Conservation (phyloP, 768 basidiomycete species). For the Tulasnella sp. region DNA sequence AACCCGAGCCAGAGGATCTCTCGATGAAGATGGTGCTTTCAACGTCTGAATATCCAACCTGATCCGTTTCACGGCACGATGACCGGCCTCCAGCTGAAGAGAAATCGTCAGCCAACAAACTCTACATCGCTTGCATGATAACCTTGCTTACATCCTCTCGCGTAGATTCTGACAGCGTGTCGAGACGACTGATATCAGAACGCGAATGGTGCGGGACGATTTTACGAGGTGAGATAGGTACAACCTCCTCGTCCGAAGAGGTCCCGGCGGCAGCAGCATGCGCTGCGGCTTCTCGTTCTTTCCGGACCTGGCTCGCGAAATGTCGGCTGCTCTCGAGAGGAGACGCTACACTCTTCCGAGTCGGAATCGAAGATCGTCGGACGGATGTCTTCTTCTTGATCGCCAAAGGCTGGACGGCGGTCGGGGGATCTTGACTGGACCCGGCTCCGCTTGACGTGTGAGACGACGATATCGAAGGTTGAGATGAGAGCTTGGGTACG, state of each 20-base stretch:
- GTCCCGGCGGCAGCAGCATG: background rate
- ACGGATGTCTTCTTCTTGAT: constrained; percentile 77
- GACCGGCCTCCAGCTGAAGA: constrained; percentile 60
- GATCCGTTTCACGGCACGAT: constrained; percentile 62
- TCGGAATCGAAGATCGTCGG: background rate
- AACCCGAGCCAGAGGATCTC: constrained; percentile 6
- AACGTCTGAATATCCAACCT: constrained; percentile 41
- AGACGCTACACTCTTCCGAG: background rate
- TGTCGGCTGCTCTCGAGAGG: background rate
- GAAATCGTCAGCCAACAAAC: background rate
- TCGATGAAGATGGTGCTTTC: constrained; percentile 10
- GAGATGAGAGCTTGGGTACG: background rate
- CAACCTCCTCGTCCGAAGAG: background rate
- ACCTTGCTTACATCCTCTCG: constrained; percentile 49
- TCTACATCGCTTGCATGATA: background rate
- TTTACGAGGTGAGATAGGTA: background rate
- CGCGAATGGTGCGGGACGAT: background rate
- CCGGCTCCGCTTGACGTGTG: background rate
- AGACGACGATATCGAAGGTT: background rate
- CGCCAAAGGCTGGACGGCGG: constrained; percentile 59
- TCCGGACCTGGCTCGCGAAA: background rate
- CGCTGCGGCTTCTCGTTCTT: constrained; percentile 3
- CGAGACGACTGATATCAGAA: background rate
- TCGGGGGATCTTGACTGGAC: constrained; percentile 22
- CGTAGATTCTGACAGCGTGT: constrained; percentile 41